Conservation (phyloP, 2,329 filamentous ascomycete species). For the Fusarium protoensiforme region DNA sequence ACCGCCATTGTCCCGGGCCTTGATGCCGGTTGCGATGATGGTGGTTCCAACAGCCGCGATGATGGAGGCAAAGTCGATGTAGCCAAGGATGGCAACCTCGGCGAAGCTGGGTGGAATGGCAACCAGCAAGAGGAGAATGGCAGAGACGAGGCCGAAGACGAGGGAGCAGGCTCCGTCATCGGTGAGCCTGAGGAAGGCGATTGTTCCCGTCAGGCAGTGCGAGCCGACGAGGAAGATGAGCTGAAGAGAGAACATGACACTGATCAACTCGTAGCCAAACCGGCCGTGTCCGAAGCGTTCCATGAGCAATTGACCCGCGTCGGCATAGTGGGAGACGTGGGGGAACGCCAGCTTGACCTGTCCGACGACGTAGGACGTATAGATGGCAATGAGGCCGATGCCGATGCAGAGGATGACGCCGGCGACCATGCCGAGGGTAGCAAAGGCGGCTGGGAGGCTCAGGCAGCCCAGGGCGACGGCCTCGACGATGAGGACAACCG, state of each 20-base stretch:
- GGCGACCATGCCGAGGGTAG: background rate
- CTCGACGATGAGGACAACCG: background rate
- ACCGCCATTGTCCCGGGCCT: background rate
- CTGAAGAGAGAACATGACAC: background rate
- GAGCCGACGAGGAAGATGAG: background rate
- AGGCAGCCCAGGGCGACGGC: background rate
- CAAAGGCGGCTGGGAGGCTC: background rate
- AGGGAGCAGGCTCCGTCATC: background rate
- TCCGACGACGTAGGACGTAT: background rate
- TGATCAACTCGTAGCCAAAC: background rate
- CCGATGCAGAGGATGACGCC: background rate
- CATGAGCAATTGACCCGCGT: background rate
- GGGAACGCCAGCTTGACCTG: background rate
- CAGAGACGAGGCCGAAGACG: background rate
- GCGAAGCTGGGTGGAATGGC: background rate
- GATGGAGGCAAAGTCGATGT: background rate
- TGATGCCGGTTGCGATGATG: background rate
- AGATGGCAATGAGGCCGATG: background rate
- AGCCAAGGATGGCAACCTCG: background rate
- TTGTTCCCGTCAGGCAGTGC: background rate
- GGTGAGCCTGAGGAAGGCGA: background rate
- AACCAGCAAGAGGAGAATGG: background rate
- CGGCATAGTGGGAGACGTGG: background rate
- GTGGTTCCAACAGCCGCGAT: background rate
- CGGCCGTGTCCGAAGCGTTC: background rate